Base-by-base conservation (phyloP, 441 rosid genomes). In the Biscutella laevigata region DNA sequence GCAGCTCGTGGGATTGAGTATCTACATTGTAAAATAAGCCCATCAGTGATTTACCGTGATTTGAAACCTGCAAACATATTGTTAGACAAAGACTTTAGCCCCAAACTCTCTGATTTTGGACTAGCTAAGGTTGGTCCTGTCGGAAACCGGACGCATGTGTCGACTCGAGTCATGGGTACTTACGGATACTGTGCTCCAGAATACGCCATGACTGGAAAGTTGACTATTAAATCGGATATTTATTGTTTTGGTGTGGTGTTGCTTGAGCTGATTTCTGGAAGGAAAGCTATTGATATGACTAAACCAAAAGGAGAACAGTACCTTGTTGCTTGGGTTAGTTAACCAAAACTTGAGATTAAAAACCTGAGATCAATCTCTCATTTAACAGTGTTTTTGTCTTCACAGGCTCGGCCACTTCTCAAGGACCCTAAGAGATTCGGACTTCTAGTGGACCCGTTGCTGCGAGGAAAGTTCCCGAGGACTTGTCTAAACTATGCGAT, bases 401-500 rank as follows among this genome's bases (percentile, higher is more conserved):
- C 68, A 66, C 70, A 90, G 98, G 67, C 84, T 36, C 81, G 78
- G 7, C 95, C 76, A 1, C 74, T 43, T 59, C 57, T 87, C 40
- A 87, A 74, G 50, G 90, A 90, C 30, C 77, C 77, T 47, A 83
- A 78, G 73, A 81, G 76, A 70, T 90, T 72, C 11, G 38, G 41
- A 8, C 62, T 32, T 26, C 33, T 90, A 64, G 96, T 72, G 14
- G 98, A 90, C 62, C 98, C 98, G 26, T 55, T 68, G 41, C 48
- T 87, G 42, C 74, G 70, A 44, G 95, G 95, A 39, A 61, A 55
- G 7, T 84, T 67, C 52, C 81, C 98, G 20, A 77, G 74, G 6
- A 87, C 76, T 27, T 84, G 90, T 72, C 75, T 90, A 59, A 89
- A 71, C 66, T 86, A 90, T 33, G 84, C 94, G 25, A 68, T 90